Evolutionary conservation across 129 eudicot species (phyloP), one percentile per base, ranked within the genome.

Genomic region (Escallonia herrerae): DNA sequence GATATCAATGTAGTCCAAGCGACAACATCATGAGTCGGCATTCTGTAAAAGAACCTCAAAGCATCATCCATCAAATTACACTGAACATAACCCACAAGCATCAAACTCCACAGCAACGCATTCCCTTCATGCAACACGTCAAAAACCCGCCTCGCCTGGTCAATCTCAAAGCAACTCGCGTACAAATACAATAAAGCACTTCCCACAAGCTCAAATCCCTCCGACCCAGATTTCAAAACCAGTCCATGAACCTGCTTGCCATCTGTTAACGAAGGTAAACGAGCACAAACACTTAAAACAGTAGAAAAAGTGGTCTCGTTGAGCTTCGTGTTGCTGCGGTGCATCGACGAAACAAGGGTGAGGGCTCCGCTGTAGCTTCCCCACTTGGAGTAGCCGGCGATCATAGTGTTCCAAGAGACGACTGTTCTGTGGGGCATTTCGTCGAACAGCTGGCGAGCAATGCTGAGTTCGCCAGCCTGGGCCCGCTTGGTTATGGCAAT

Each of bases 1-100:
- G 88, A 89, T 4, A 89, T 86, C 75, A 86, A 6, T 1, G 86
- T 69, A 51, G 96, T 86, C 95, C 95, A 83, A 2, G 78, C 87
- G 65, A 83, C 81, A 55, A 79, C 80, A 76, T 82, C 81, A 11
- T 84, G 87, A 50, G 46, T 51, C 6, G 90, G 96, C 90, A 86
- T 83, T 63, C 46, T 66, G 5, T 66, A 47, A 41, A 86, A 83
- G 51, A 81, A 40, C 6, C 56, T 56, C 64, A 80, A 52, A 56
- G 96, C 96, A 43, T 83, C 76, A 38, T 56, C 70, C 80, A 85
- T 56, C 42, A 81, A 65, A 65, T 67, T 62, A 54, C 90, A 85
- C 37, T 71, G 83, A 68, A 85, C 86, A 72, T 82, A 89, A 58
- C 85, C 81, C 70, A 74, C 90, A 47, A 89, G 60, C 91, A 87